Evolutionary conservation across 352 stramenopile species (phyloP).

Genomic region (Phytophthora ramorum): DNA sequence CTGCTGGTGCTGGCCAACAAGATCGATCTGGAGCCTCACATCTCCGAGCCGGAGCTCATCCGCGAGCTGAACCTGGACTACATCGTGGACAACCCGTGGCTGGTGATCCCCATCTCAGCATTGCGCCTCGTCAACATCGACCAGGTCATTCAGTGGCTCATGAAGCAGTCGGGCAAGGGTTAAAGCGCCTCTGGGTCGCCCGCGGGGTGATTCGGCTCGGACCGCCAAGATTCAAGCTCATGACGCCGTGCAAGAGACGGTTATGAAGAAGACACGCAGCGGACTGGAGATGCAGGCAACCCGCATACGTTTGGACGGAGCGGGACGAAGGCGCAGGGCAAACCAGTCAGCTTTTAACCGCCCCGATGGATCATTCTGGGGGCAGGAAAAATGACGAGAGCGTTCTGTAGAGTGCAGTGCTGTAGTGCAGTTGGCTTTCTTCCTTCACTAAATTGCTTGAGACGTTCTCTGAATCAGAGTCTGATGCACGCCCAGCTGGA

Average conservation of each 20-base stretch:
- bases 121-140: conserved; percentile 97
- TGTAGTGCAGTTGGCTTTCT: conserved; percentile 34
- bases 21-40: conserved; percentile 97
- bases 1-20: conserved; percentile 99
- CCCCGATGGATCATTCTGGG: conserved; percentile 10
- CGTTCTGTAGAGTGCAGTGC: conserved; percentile 44
- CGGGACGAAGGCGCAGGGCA: conserved; percentile 14
- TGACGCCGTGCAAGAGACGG: conserved; percentile 12
- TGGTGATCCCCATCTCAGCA: conserved; percentile 98
- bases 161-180: conserved; percentile 93
- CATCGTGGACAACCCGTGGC: conserved; percentile 98
- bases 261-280: conserved; percentile 24
- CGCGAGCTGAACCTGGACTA: conserved; percentile 98
- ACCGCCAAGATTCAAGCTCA: conserved; percentile 8
- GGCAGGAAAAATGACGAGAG: conserved; percentile 31
- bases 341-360: conserved; percentile 15
- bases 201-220: conserved; percentile 6
- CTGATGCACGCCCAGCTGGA: too few species aligned
- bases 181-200: conserved; percentile 43
- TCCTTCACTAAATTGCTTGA: conserved; percentile 31
- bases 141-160: conserved; percentile 97
- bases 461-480: conserved; percentile 5
- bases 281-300: conserved; percentile 22
- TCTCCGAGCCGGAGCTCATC: conserved; percentile 91
- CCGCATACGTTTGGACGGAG: conserved; percentile 5